A percentile compares a stretch with the other conserved stretches of the same genome.
phyloP scores from a whole-genome alignment of 2,329 filamentous ascomycete genomes.

The Ceratocystis lukuohia region DNA sequence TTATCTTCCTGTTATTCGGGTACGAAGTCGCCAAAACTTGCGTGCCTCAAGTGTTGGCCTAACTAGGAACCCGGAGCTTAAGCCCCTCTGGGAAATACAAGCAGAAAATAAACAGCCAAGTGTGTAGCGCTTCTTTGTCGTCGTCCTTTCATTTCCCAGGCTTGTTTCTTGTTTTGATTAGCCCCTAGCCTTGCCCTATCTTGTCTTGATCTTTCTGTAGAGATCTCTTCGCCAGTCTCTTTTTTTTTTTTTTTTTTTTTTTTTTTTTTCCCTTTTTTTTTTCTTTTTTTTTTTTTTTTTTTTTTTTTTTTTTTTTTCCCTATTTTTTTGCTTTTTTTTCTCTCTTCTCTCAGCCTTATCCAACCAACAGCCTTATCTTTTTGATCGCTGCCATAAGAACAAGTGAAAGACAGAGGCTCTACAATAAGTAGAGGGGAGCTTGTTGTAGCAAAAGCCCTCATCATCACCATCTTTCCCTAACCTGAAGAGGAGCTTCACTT shows the following conservation, averaged over 20 bases:
- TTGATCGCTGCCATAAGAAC: not conserved
- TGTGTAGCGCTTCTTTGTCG: slow-evolving; percentile 5
- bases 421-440: not conserved
- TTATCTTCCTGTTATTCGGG: slow-evolving; percentile 3
- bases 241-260: not conserved
- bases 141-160: slow-evolving; percentile 5
- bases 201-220: not conserved
- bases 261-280: not conserved
- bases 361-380: not conserved
- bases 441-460: not conserved
- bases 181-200: not conserved
- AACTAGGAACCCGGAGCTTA: not conserved
- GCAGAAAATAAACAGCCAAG: not conserved
- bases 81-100: slow-evolving; percentile 2
- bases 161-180: slow-evolving; percentile 5
- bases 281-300: not conserved
- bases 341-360: not conserved
- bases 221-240: not conserved
- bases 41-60: not conserved
- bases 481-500: not conserved
- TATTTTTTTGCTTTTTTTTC: not conserved
- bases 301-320: not conserved
- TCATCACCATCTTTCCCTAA: not conserved
- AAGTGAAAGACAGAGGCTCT: not conserved
- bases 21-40: not conserved